These are phyloP conservation scores for Ustilago xerochloae DNA, from an alignment of 1,284 basidiomycete species.

Conservation along the genomic window DNA sequence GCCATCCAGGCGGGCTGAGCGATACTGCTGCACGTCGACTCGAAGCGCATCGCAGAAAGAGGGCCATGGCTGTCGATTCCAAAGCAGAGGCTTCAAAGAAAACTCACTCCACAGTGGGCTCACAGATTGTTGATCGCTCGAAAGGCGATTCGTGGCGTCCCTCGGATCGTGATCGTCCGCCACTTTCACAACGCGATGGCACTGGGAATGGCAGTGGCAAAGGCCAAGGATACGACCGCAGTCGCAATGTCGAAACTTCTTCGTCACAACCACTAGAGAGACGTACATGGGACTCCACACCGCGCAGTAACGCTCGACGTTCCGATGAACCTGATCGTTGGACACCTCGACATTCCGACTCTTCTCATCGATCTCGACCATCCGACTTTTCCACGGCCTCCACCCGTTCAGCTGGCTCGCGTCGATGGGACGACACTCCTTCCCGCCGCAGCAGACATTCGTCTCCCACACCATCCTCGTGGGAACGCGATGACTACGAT, in stretches of 20 bases:
- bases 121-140: not conserved
- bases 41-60: conserved; percentile 46
- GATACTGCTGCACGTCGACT: conserved; percentile 42
- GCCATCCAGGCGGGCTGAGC: conserved; percentile 52
- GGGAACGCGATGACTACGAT: too few relatives aligned
- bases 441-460: conserved; percentile 14
- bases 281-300: conserved; percentile 54
- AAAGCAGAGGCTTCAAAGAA: conserved; percentile 12
- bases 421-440: conserved; percentile 53
- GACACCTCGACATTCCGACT: conserved; percentile 7
- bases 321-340: conserved; percentile 13
- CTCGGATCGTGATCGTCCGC: conserved; percentile 18
- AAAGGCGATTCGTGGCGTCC: conserved; percentile 28
- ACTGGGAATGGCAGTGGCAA: too few relatives aligned
- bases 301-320: conserved; percentile 7
- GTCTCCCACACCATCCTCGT: conserved; percentile 57
- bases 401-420: conserved; percentile 31
- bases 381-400: conserved; percentile 8
- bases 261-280: conserved; percentile 9
- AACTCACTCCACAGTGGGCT: not conserved
- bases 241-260: not conserved
- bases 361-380: not conserved
- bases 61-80: conserved; percentile 24
- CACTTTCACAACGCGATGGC: too few relatives aligned
- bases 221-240: not conserved